Conservation (phyloP, 2,329 filamentous ascomycete genomes). For the Xylariales sp. region DNA sequence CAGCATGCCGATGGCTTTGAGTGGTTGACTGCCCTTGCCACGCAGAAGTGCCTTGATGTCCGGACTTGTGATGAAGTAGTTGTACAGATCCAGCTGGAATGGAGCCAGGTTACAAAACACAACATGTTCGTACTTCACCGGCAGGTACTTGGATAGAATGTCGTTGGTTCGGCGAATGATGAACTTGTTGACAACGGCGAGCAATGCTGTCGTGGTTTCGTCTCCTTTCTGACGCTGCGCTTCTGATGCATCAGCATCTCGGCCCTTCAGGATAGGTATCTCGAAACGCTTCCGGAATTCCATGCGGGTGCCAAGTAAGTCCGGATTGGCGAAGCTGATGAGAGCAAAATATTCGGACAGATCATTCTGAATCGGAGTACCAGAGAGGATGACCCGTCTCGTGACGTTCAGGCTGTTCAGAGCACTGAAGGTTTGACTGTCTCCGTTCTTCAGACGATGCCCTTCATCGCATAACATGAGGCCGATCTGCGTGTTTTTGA, state of each 20-base stretch:
- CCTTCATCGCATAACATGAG: slow-evolving; percentile 94
- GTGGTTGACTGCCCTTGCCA: slow-evolving; percentile 90
- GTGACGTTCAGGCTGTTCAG: slow-evolving; percentile 87
- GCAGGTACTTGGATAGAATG: slow-evolving; percentile 93
- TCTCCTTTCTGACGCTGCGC: slow-evolving; percentile 78
- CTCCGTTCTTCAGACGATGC: slow-evolving; percentile 92
- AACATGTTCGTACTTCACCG: slow-evolving; percentile 98
- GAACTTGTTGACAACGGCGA: slow-evolving; percentile 90
- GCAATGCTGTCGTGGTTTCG: slow-evolving; percentile 74
- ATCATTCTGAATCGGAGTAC: slow-evolving; percentile 97
- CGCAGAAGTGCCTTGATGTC: slow-evolving; percentile 88
- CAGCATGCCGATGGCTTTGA: slow-evolving; percentile 93
- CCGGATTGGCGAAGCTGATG: slow-evolving; percentile 93
- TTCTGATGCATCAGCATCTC: slow-evolving; percentile 85
- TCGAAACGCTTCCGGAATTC: slow-evolving; percentile 96
- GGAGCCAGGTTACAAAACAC: slow-evolving; percentile 94
- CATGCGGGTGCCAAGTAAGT: slow-evolving; percentile 77
- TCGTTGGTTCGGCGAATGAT: slow-evolving; percentile 98
- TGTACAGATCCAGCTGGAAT: slow-evolving; percentile 91
- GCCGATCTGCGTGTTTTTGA: slow-evolving; percentile 86
- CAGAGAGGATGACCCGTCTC: slow-evolving; percentile 88
- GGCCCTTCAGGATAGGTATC: slow-evolving; percentile 82
- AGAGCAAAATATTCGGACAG: slow-evolving; percentile 96
- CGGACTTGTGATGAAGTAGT: slow-evolving; percentile 93
- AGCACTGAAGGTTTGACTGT: slow-evolving; percentile 90